Evolutionary conservation across 441 rosid species (phyloP).

Genomic region (Oxalis stricta): DNA sequence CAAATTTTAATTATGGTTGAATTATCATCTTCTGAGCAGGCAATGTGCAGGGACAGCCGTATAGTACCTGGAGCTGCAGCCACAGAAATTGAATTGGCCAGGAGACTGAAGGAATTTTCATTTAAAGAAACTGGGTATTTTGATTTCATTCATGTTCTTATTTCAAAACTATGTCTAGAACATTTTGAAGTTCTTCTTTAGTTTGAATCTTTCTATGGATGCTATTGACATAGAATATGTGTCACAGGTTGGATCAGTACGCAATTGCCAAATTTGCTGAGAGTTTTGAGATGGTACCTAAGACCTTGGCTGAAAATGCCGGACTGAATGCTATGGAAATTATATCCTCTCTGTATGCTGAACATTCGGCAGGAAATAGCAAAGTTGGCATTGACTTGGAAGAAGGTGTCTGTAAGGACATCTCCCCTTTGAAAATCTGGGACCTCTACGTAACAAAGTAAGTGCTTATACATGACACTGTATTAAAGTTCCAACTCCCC

Average conservation of each 20-base stretch:
- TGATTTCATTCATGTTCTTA: no score
- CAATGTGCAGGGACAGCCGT: constrained; percentile 98
- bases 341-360: constrained; percentile 81
- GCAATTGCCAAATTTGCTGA: constrained; percentile 94
- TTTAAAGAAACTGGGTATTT: constrained; percentile 87
- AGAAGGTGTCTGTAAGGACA: constrained; percentile 75
- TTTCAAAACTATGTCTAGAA: no score
- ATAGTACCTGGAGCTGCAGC: constrained; percentile 95
- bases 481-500: no score
- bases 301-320: constrained; percentile 88
- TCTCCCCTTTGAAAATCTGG: constrained; percentile 57
- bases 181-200: no score
- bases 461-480: constrained; percentile 10
- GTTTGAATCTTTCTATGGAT: background rate
- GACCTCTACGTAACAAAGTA: constrained; percentile 92
- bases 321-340: constrained; percentile 96
- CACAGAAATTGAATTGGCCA: constrained; percentile 96
- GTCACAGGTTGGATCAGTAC: constrained; percentile 98
- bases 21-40: constrained; percentile 35
- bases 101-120: constrained; percentile 85
- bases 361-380: constrained; percentile 80
- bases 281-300: constrained; percentile 99
- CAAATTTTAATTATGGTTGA: no score
- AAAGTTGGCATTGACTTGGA: constrained; percentile 87
- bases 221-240: background rate